Evolutionary conservation across 495 filamentous ascomycete species (phyloP).

Genomic region (Talaromyces adpressus): DNA sequence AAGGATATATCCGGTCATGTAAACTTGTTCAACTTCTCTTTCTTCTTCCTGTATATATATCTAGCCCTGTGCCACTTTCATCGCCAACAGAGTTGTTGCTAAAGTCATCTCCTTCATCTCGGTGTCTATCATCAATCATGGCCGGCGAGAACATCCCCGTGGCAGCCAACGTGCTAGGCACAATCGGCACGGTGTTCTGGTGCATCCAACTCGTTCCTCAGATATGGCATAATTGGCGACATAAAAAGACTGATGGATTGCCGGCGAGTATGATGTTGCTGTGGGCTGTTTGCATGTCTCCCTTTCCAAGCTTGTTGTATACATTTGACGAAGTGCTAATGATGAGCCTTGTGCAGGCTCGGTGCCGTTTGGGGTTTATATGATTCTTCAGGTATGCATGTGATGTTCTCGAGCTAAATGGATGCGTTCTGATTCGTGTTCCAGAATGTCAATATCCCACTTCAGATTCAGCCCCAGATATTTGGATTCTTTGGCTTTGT

Average conservation of each 20-base stretch:
- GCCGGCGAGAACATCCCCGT: constrained; percentile 30
- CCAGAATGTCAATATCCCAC: constrained; percentile 66
- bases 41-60: neutral
- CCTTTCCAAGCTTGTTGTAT: neutral
- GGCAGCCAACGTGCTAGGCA: constrained; percentile 46
- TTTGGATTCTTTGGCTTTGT: constrained; percentile 60
- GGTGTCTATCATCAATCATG: constrained; percentile 17
- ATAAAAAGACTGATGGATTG: constrained; percentile 65
- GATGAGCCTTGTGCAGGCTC: constrained; percentile 23
- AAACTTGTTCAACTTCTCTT: neutral
- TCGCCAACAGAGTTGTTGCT: neutral
- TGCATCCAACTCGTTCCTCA: constrained; percentile 48
- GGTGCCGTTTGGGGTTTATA: constrained; percentile 48
- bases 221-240: constrained; percentile 66
- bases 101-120: neutral
- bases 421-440: constrained; percentile 9
- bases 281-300: constrained; percentile 56
- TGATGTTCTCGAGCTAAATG: neutral
- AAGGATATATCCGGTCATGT: neutral
- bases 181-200: constrained; percentile 49
- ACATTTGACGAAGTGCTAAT: neutral
- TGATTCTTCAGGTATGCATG: constrained; percentile 38
- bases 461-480: constrained; percentile 68
- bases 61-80: neutral
- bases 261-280: constrained; percentile 69